Conservation (phyloP, 768 basidiomycete species). For the Termitomyces sp. region DNA sequence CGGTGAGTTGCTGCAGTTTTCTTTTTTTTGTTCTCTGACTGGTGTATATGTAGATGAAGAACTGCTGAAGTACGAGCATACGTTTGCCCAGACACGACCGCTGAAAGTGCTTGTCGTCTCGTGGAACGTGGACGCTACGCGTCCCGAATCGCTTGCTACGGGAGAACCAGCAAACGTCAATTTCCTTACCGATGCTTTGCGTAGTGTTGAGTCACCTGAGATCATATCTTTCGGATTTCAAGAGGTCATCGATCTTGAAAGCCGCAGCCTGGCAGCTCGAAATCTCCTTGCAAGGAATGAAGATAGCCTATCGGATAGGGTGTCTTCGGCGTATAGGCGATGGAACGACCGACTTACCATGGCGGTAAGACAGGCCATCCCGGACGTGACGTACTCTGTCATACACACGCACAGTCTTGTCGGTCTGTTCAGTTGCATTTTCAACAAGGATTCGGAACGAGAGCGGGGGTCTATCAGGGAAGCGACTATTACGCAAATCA, state of each 20-base stretch:
- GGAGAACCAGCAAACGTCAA: constrained; percentile 67
- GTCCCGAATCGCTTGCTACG: constrained; percentile 65
- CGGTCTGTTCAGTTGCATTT: constrained; percentile 77
- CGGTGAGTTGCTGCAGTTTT: constrained; percentile 46
- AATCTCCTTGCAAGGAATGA: constrained; percentile 67
- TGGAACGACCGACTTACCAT: constrained; percentile 82
- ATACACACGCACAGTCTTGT: constrained; percentile 86
- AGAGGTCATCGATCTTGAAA: constrained; percentile 95
- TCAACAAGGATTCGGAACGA: constrained; percentile 69
- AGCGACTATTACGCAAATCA: constrained; percentile 75
- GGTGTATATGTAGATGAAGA: constrained; percentile 55
- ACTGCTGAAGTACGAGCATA: constrained; percentile 66
- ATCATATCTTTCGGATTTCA: constrained; percentile 95
- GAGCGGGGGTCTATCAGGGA: constrained; percentile 48
- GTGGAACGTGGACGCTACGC: constrained; percentile 91
- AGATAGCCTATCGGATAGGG: constrained; percentile 70
- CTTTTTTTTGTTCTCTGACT: not conserved
- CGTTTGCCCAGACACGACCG: constrained; percentile 78
- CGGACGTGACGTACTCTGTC: constrained; percentile 73
- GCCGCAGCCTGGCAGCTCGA: constrained; percentile 88
- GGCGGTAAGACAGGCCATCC: constrained; percentile 71
- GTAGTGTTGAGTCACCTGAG: constrained; percentile 73
- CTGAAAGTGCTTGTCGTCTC: constrained; percentile 78
- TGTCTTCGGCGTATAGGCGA: constrained; percentile 80
- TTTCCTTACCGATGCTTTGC: constrained; percentile 78